Conservation (phyloP, 495 filamentous ascomycete genomes). For the Podospora pseudopauciseta region DNA sequence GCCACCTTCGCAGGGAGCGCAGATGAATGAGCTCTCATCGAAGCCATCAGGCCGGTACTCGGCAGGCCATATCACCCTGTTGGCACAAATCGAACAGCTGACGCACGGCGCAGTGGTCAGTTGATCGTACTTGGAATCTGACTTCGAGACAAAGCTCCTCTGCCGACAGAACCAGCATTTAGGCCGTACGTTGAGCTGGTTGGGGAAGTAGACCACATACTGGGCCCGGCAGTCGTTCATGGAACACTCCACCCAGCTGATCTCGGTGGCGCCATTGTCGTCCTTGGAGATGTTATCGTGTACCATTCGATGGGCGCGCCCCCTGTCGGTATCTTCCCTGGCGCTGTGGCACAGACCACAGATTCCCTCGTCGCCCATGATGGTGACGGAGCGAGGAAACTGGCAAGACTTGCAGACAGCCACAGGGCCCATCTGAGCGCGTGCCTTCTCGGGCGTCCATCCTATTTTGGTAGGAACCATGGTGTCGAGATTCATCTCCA, state of each 20-base stretch:
- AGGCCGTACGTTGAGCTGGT: constrained; percentile 36
- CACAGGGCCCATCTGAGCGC: constrained; percentile 35
- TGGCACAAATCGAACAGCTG: constrained; percentile 40
- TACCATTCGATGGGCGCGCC: constrained; percentile 16
- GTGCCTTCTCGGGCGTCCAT: constrained; percentile 43
- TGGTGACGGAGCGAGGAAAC: constrained; percentile 45
- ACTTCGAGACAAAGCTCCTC: not conserved
- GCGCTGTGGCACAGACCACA: constrained; percentile 39
- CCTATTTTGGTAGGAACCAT: constrained; percentile 33
- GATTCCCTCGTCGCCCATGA: constrained; percentile 36
- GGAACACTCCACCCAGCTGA: constrained; percentile 44
- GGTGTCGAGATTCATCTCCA: constrained; percentile 44
- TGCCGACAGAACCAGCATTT: constrained; percentile 47
- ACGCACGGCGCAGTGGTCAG: constrained; percentile 29
- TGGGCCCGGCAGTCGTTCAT: constrained; percentile 40
- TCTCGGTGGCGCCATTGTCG: constrained; percentile 23
- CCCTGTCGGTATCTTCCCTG: not conserved
- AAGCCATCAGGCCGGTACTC: constrained; percentile 35
- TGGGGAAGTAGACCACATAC: constrained; percentile 43
- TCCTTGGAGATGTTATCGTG: constrained; percentile 29
- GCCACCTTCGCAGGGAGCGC: constrained; percentile 34
- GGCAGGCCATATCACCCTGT: constrained; percentile 41
- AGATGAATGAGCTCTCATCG: constrained; percentile 30
- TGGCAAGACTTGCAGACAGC: constrained; percentile 39
- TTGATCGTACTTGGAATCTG: constrained; percentile 3